Conservation (phyloP, 2,329 filamentous ascomycete genomes). For the Penicillium sclerotigenum region DNA sequence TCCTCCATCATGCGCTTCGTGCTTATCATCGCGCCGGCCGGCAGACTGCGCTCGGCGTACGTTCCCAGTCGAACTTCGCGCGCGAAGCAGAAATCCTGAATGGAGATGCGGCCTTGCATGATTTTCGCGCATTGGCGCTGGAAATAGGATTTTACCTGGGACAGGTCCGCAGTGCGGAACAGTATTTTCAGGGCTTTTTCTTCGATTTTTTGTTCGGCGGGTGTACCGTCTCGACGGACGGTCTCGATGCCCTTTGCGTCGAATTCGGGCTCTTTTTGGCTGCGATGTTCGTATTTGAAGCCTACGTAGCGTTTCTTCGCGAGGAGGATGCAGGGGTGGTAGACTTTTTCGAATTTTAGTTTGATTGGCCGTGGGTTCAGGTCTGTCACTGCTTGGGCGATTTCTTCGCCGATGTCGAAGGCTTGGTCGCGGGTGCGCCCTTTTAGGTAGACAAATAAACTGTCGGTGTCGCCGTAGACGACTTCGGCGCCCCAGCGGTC, state of each 20-base stretch:
- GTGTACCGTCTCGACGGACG: slow-evolving; percentile 88
- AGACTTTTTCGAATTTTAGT: slow-evolving; percentile 98
- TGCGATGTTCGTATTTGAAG: slow-evolving; percentile 84
- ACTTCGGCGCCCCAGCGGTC: slow-evolving; percentile 90
- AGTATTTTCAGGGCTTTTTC: slow-evolving; percentile 85
- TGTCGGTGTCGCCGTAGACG: slow-evolving; percentile 97
- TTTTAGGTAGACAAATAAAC: slow-evolving; percentile 83
- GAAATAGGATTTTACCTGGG: slow-evolving; percentile 84
- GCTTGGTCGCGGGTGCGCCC: slow-evolving; percentile 84
- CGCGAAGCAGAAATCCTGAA: slow-evolving; percentile 96
- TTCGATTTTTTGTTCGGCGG: slow-evolving; percentile 93
- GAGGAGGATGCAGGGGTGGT: slow-evolving; percentile 87
- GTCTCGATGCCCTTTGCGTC: slow-evolving; percentile 99
- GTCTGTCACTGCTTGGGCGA: slow-evolving; percentile 79
- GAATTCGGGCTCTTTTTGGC: slow-evolving; percentile 78
- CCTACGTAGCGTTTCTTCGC: slow-evolving; percentile 98
- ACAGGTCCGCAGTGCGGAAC: slow-evolving; percentile 86
- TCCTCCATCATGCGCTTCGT: slow-evolving; percentile 83
- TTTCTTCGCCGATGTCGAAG: slow-evolving; percentile 89
- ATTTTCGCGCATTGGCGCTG: slow-evolving; percentile 88
- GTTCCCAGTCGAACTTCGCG: slow-evolving; percentile 86
- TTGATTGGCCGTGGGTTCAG: slow-evolving; percentile 90
- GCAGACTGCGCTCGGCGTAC: slow-evolving; percentile 78
- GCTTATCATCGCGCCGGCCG: slow-evolving; percentile 84
- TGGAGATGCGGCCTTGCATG: slow-evolving; percentile 79